Conservation (phyloP, 352 stramenopile genomes). For the Globisporangium okanoganense region DNA sequence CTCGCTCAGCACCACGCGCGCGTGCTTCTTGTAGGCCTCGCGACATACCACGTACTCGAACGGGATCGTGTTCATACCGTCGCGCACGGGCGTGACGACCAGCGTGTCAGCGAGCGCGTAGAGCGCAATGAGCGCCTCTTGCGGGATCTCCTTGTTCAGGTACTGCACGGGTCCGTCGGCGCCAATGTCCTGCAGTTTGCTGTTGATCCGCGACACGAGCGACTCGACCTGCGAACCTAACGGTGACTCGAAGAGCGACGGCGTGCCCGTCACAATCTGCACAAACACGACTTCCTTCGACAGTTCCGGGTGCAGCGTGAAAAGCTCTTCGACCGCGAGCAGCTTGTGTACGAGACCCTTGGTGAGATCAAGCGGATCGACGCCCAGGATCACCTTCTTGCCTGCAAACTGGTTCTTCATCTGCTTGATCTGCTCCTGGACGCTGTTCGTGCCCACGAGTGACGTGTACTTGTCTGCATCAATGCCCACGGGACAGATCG, state of each 20-base stretch:
- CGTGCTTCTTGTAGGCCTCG: slow-evolving; percentile 57
- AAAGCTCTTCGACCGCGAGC: slow-evolving; percentile 86
- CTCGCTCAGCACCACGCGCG: slow-evolving; percentile 88
- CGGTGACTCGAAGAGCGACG: slow-evolving; percentile 47
- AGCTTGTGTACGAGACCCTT: slow-evolving; percentile 91
- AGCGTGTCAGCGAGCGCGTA: slow-evolving; percentile 83
- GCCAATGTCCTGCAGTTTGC: slow-evolving; percentile 87
- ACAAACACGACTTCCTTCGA: slow-evolving; percentile 93
- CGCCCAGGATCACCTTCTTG: slow-evolving; percentile 81
- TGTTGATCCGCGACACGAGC: slow-evolving; percentile 90
- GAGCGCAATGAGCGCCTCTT: slow-evolving; percentile 86
- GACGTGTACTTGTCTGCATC: slow-evolving; percentile 77
- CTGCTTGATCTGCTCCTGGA: slow-evolving; percentile 63
- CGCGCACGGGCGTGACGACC: slow-evolving; percentile 82
- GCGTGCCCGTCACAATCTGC: slow-evolving; percentile 84
- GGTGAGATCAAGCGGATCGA: slow-evolving; percentile 85
- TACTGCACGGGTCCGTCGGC: slow-evolving; percentile 88
- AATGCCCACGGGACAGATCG: slow-evolving; percentile 86
- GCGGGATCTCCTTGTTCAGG: slow-evolving; percentile 84
- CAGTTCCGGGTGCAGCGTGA: slow-evolving; percentile 85
- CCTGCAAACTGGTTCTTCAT: slow-evolving; percentile 66
- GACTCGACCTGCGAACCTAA: slow-evolving; percentile 86
- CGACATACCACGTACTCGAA: slow-evolving; percentile 90
- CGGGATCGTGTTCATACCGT: slow-evolving; percentile 91
- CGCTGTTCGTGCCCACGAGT: slow-evolving; percentile 49